Evolutionary conservation across 2,329 filamentous ascomycete species (phyloP).

Genomic region (Paracorniculantispora psalliotae): DNA sequence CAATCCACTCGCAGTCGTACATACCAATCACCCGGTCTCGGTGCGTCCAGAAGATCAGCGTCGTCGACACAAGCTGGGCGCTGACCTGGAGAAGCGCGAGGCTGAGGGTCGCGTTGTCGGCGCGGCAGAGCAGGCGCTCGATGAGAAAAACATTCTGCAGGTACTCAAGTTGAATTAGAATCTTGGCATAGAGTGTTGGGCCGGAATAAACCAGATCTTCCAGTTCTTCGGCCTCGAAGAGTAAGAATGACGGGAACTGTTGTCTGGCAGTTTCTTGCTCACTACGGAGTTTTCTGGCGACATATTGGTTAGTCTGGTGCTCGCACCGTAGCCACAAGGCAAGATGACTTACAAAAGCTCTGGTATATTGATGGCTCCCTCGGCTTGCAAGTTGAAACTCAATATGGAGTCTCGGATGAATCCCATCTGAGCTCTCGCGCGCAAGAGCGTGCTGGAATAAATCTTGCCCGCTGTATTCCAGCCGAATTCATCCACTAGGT

Average conservation of each 20-base stretch:
- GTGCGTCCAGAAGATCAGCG: not conserved
- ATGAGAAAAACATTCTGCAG: not conserved
- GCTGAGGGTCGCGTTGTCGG: not conserved
- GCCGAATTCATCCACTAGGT: conserved; percentile 12
- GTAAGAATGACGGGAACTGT: not conserved
- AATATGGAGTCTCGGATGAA: conserved; percentile 15
- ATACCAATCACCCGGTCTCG: not conserved
- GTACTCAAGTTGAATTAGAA: not conserved
- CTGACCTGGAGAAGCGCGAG: not conserved
- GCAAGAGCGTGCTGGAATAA: conserved; percentile 7
- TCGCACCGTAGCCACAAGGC: too few species aligned
- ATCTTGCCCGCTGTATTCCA: conserved; percentile 14
- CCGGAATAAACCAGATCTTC: not conserved
- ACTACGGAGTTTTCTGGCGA: not conserved
- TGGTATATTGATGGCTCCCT: not conserved
- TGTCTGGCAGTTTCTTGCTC: not conserved
- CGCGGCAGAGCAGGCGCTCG: not conserved
- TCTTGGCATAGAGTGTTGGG: not conserved
- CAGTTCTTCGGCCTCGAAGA: not conserved
- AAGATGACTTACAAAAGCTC: not conserved
- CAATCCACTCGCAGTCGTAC: not conserved
- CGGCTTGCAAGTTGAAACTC: conserved; percentile 9
- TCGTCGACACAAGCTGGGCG: not conserved
- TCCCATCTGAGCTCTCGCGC: conserved; percentile 12
- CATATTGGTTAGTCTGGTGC: not conserved